Evolutionary conservation across 2,329 filamentous ascomycete species (phyloP).

Genomic region (Trichothecium roseum): DNA sequence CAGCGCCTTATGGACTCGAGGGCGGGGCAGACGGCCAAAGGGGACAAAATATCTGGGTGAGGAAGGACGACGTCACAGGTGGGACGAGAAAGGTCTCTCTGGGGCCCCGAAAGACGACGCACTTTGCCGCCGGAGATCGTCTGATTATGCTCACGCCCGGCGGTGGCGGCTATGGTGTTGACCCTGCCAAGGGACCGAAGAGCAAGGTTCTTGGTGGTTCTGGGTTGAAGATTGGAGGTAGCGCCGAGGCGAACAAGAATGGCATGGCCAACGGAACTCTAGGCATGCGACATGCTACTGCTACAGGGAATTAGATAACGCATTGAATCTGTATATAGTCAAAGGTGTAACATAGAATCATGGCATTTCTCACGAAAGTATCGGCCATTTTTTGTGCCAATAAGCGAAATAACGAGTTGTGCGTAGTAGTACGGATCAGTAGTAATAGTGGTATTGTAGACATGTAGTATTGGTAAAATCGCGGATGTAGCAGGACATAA

Average conservation of each 20-base stretch:
- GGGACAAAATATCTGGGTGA: conserved; percentile 59
- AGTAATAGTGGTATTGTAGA: no score
- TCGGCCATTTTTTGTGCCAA: no score
- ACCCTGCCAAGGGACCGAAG: not conserved
- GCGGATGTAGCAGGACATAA: no score
- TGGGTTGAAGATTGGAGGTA: not conserved
- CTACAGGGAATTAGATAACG: conserved; percentile 1
- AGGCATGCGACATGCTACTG: conserved; percentile 1
- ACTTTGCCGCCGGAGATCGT: conserved; percentile 9
- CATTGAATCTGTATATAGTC: not conserved
- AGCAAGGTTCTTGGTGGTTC: not conserved
- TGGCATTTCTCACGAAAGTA: no score
- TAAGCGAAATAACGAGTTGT: no score
- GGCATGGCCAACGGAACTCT: conserved; percentile 2
- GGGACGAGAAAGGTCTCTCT: conserved; percentile 18
- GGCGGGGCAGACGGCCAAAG: conserved; percentile 57
- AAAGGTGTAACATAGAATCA: not conserved
- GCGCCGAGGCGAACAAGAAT: not conserved
- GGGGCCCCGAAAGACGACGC: conserved; percentile 9
- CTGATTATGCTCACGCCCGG: conserved; percentile 10
- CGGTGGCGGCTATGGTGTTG: conserved; percentile 7
- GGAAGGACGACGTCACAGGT: conserved; percentile 13
- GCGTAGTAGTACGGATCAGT: no score
- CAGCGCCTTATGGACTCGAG: conserved; percentile 61
- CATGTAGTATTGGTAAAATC: no score